Percentiles rank a stretch among this genome's conserved stretches.
These are phyloP conservation scores for Escallonia rubra DNA, from an alignment of 129 eudicot genomes.

Conservation along the genomic window DNA sequence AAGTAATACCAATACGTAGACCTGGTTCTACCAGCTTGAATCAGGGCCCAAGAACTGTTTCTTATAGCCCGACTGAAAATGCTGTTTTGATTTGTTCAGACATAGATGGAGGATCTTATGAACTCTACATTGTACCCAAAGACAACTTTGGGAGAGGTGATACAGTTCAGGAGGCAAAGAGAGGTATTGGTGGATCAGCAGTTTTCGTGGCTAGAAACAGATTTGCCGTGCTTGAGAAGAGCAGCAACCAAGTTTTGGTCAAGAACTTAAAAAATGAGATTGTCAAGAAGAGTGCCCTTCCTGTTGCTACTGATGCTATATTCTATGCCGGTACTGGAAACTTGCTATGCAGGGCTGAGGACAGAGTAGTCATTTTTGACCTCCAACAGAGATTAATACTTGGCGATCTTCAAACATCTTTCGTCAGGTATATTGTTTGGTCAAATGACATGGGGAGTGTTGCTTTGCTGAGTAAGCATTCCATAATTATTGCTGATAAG, in stretches of 20 bases:
- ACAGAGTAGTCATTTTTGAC: slow-evolving; percentile 13
- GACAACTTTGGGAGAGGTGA: slow-evolving; percentile 14
- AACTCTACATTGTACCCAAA: slow-evolving; percentile 16
- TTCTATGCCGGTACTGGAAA: slow-evolving; percentile 20
- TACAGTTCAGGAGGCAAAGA: slow-evolving; percentile 16
- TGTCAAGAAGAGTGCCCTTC: slow-evolving; percentile 20
- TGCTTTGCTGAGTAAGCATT: slow-evolving; percentile 19
- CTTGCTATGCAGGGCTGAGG: slow-evolving; percentile 23
- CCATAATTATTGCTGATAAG: slow-evolving; percentile 19
- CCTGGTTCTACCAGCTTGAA: slow-evolving; percentile 17
- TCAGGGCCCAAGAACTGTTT: slow-evolving; percentile 17
- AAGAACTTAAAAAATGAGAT: slow-evolving; percentile 17
- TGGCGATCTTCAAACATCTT: slow-evolving; percentile 19
- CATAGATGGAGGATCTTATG: slow-evolving; percentile 20
- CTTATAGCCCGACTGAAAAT: slow-evolving; percentile 17
- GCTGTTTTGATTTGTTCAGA: slow-evolving; percentile 16
- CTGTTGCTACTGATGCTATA: slow-evolving; percentile 15
- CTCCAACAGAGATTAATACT: slow-evolving; percentile 18
- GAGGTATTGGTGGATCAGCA: slow-evolving; percentile 22
- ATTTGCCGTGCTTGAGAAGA: slow-evolving; percentile 19
- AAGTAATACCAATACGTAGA: slow-evolving; percentile 15
- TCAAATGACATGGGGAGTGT: slow-evolving; percentile 17
- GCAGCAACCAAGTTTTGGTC: slow-evolving; percentile 18
- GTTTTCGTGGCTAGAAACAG: slow-evolving; percentile 20
- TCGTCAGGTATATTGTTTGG: slow-evolving; percentile 15